Conservation (phyloP, 768 basidiomycete genomes). For the Calocera viscosa region DNA sequence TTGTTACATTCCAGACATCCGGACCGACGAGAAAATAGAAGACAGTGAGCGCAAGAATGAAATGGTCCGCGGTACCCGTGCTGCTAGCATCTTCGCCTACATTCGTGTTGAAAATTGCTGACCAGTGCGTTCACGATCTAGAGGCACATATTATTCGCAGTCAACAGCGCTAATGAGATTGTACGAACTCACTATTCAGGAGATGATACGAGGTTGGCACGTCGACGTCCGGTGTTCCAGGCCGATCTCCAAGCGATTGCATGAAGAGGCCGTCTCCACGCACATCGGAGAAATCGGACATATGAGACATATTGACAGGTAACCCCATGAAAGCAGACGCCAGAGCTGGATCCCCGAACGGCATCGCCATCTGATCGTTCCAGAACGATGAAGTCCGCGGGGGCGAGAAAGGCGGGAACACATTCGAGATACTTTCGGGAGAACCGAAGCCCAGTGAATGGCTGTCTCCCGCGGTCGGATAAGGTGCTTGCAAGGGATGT, state of each 20-base stretch:
- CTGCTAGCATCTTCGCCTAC: not conserved
- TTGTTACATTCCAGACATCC: not conserved
- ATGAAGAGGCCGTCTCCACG: not conserved
- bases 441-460: not conserved
- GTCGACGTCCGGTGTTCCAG: not conserved
- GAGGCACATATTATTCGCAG: not conserved
- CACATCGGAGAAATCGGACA: conserved; percentile 5
- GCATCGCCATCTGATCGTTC: conserved; percentile 6
- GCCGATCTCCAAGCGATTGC: not conserved
- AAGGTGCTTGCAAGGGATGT: not conserved
- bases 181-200: not conserved
- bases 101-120: not conserved
- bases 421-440: not conserved
- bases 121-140: not conserved
- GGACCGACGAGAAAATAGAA: not conserved
- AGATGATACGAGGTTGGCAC: conserved; percentile 5
- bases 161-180: not conserved
- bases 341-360: not conserved
- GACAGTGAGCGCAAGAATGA: not conserved
- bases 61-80: not conserved
- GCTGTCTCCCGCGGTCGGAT: not conserved
- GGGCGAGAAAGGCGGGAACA: not conserved
- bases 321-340: not conserved
- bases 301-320: conserved; percentile 4
- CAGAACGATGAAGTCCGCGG: not conserved